Evolutionary conservation across 306 rosid genomes (phyloP), one percentile per base, ranked within the genome.

Genomic region (Carpinus fangiana): DNA sequence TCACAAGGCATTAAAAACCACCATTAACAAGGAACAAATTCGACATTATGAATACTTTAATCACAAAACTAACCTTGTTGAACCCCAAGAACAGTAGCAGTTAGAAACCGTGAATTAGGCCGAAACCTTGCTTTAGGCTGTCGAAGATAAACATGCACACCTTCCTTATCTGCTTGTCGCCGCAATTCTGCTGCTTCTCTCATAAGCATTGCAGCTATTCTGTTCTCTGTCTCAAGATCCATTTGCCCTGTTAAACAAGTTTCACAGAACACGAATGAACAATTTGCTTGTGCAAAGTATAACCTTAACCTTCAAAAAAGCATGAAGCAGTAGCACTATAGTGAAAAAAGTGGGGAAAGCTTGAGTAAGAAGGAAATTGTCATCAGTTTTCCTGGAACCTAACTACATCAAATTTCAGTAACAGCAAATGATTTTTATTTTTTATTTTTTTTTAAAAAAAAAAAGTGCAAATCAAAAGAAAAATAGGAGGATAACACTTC

Each of bases 1-100:
- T 5, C 16, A 66, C 12, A 66, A 38, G 12, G 11, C 48, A 66
- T 18, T 38, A 57, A 55, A 38, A 12, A 12, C 43, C 7, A 28
- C 28, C 65, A 72, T 18, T 17, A 69, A 46, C 12, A 23, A 55
- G 59, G 45, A 47, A 3, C 52, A 34, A 12, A 23, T 5, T 41
- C 28, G 12, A 13, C 2, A 2, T 12, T 20, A 59, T 20, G 38
- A 18, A 59, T 6, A 73, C 12, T 59, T 41, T 7, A 73, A 76
- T 9, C 18, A 53, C 28, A 28, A 73, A 79, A 82, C 74, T 53
- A 51, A 94, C 98, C 92, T 94, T 94, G 98, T 76, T 94, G 95
- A 50, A 92, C 97, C n/a, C 98, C 99, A 75, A 76, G 92, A 53
- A 95, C 97, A 36, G 99, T 95, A 51, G 99, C 99, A 66, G 97